Percentiles rank a stretch among this genome's conserved stretches.
phyloP scores from a whole-genome alignment of 305 asterid species.

The Fraxinus angustifolia region DNA sequence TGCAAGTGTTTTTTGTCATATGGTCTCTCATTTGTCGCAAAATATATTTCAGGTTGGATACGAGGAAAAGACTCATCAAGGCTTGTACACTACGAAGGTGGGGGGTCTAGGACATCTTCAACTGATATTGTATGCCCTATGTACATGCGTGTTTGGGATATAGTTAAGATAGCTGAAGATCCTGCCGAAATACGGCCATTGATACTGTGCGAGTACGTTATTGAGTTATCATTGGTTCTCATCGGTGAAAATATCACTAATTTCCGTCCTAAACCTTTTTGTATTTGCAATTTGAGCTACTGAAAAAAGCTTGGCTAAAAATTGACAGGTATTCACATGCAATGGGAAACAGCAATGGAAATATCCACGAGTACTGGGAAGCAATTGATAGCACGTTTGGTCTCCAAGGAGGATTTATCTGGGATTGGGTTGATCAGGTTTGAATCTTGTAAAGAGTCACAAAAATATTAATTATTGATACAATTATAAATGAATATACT shows the following conservation, averaged over 20 bases:
- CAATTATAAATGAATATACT: background rate
- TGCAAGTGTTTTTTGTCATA: conserved; percentile 3
- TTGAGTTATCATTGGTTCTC: conserved; percentile 23
- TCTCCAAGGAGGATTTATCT: conserved; percentile 97
- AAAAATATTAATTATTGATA: background rate
- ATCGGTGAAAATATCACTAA: conserved; percentile 9
- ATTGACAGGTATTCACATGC: conserved; percentile 80
- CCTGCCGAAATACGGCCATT: conserved; percentile 82
- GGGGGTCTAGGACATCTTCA: conserved; percentile 82
- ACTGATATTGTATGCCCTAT: conserved; percentile 98
- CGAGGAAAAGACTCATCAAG: conserved; percentile 87
- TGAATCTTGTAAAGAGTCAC: conserved; percentile 16
- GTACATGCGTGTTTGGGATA: conserved; percentile 94
- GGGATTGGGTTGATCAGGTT: conserved; percentile 99
- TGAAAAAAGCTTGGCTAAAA: conserved; percentile 17
- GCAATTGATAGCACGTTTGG: conserved; percentile 95
- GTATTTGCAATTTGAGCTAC: conserved; percentile 24
- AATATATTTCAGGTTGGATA: conserved; percentile 67
- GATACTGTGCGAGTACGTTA: conserved; percentile 92
- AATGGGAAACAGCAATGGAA: conserved; percentile 98
- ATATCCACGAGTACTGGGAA: conserved; percentile 92
- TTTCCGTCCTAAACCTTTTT: conserved; percentile 12
- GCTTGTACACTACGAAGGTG: conserved; percentile 91
- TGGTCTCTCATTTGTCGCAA: conserved; percentile 9
- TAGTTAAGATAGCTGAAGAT: conserved; percentile 85